These are phyloP conservation scores for Rhododendron henanense DNA, from an alignment of 148 eudicot genomes.

Conservation along the genomic window DNA sequence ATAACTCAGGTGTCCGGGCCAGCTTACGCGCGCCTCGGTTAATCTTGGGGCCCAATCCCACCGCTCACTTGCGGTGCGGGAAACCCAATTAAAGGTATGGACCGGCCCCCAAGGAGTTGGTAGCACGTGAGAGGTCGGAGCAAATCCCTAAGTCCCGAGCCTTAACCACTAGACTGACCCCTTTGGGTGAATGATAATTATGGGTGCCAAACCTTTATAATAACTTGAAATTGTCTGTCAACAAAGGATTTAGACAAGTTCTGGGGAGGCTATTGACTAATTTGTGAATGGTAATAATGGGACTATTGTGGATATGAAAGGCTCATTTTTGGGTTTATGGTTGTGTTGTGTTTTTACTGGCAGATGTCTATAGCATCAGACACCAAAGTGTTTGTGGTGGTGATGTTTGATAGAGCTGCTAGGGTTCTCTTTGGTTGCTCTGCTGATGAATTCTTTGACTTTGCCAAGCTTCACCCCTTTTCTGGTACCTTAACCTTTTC, in stretches of 20 bases:
- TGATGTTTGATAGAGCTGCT: slow-evolving; percentile 86
- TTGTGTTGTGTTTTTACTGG: slow-evolving; percentile 1
- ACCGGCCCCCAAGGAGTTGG: not conserved
- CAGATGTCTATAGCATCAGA: slow-evolving; percentile 78
- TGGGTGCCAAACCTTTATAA: not conserved
- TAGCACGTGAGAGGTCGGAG: too few relatives aligned
- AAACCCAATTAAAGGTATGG: too few relatives aligned
- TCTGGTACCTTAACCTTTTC: slow-evolving; percentile 39
- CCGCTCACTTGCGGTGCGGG: too few relatives aligned
- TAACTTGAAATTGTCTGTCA: not conserved
- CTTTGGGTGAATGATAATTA: not conserved
- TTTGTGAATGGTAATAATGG: not conserved
- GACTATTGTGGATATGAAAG: not conserved
- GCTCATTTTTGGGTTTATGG: not conserved
- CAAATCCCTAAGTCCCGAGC: too few relatives aligned
- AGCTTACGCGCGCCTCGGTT: too few relatives aligned
- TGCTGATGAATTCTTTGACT: slow-evolving; percentile 78
- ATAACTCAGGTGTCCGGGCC: too few relatives aligned
- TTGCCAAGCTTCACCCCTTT: slow-evolving; percentile 71
- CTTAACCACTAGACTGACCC: not conserved
- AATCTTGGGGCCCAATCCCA: too few relatives aligned
- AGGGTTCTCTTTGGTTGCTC: slow-evolving; percentile 86
- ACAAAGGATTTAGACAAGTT: not conserved
- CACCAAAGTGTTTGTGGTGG: slow-evolving; percentile 63
- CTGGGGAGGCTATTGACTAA: not conserved